Evolutionary conservation across 2,329 filamentous ascomycete species (phyloP).

Genomic region (Grosmannia penicillata): DNA sequence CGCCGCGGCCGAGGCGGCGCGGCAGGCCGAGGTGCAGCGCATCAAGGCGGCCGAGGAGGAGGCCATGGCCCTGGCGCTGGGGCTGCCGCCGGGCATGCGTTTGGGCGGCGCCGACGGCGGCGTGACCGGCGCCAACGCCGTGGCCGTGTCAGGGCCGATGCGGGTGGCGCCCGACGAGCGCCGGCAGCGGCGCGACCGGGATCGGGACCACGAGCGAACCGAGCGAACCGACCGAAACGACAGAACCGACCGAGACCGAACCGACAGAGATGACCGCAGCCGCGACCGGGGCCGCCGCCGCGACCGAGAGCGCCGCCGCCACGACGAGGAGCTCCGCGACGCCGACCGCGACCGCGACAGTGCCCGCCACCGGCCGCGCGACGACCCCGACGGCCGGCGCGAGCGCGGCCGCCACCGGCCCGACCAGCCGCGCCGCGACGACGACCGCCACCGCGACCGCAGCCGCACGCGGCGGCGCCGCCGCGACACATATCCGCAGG

Average conservation of each 20-base stretch:
- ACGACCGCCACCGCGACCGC: slow-evolving; percentile 1
- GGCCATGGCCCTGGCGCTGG: slow-evolving; percentile 70
- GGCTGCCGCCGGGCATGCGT: slow-evolving; percentile 39
- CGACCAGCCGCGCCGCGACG: not conserved
- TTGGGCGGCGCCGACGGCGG: not conserved
- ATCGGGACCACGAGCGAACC: not conserved
- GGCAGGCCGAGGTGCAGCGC: slow-evolving; percentile 62
- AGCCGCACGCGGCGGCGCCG: slow-evolving; percentile 9
- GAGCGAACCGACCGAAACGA: slow-evolving; percentile 5
- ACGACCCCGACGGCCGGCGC: not conserved
- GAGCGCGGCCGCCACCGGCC: not conserved
- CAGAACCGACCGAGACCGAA: not conserved
- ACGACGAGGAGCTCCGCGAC: not conserved
- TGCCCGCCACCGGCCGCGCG: not conserved
- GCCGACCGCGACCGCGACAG: not conserved
- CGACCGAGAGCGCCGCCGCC: not conserved
- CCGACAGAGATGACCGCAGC: slow-evolving; percentile 8
- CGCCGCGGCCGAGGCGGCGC: slow-evolving; percentile 21
- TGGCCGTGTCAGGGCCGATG: slow-evolving; percentile 19
- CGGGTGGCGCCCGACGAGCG: too few relatives aligned
- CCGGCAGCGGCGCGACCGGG: not conserved
- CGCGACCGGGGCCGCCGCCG: not conserved
- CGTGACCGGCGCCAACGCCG: slow-evolving; percentile 46
- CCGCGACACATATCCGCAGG: not conserved
- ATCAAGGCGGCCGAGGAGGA: slow-evolving; percentile 91